phyloP scores from a whole-genome alignment of 148 eudicot genomes.

The Amaranthus cruentus region DNA sequence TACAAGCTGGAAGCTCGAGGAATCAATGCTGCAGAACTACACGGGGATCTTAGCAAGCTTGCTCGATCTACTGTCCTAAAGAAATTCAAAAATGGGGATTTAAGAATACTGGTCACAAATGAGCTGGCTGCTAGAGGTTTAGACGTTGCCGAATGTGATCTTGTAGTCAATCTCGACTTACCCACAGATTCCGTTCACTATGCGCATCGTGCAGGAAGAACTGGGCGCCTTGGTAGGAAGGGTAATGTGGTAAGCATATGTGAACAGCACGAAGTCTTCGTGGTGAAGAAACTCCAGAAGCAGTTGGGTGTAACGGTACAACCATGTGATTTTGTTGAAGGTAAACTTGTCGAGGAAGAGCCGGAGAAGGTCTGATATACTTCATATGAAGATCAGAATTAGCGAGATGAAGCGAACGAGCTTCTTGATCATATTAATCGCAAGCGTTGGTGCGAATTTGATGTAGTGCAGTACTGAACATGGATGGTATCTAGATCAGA shows the following conservation, averaged over 20 bases:
- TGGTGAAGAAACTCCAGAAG: constrained; percentile 79
- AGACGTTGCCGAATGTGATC: constrained; percentile 91
- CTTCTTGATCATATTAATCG: too few relatives aligned
- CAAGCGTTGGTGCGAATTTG: too few relatives aligned
- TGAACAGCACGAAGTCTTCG: constrained; percentile 74
- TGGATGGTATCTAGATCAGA: too few relatives aligned
- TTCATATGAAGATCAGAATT: not conserved
- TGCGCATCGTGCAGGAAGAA: constrained; percentile 94
- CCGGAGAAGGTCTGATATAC: constrained; percentile 18
- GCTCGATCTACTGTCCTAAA: constrained; percentile 67
- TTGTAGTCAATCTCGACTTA: constrained; percentile 77
- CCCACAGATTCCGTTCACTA: constrained; percentile 89
- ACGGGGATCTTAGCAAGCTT: constrained; percentile 85
- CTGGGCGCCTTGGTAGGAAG: constrained; percentile 88
- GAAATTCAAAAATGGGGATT: constrained; percentile 74
- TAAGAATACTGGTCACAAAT: constrained; percentile 76
- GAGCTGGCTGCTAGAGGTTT: constrained; percentile 94
- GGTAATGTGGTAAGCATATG: constrained; percentile 79
- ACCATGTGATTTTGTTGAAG: constrained; percentile 75
- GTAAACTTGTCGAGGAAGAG: constrained; percentile 52
- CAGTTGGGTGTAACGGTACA: constrained; percentile 71
- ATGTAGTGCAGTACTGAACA: too few relatives aligned
- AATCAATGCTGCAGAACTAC: constrained; percentile 74
- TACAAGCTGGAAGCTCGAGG: constrained; percentile 87
- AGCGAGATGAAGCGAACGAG: not conserved